Evolutionary conservation across 1,284 basidiomycete species (phyloP), one percentile per base, ranked within the genome.

Genomic region (Sporisorium reilianum): DNA sequence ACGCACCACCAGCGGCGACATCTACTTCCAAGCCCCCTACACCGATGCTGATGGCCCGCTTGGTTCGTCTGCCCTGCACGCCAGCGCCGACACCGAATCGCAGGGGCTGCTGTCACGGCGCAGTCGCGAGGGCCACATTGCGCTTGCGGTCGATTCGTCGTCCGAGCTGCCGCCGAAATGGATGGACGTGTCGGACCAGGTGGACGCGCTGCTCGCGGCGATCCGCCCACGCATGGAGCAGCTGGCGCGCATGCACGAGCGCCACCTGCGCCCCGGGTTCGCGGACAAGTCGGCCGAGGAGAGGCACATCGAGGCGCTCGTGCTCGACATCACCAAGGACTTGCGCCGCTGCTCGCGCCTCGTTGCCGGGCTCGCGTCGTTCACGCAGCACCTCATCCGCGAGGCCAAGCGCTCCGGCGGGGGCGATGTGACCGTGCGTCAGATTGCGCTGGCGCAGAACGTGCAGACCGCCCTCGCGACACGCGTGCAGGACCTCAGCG

Each of bases 401-500:
- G 64, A 77, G n/a, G 56, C 86, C 67, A 85, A 87, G 82, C 75
- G 64, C 2, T 34, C 52, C 0, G 18, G 50, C 3, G 6, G 22
- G 26, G 2, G n/a, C 14, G 14, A 18, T 72, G n/a, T 75, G 42
- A 77, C 77, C 68, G 25, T 80, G 81, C 58, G 64, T 14, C 70
- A 84, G 49, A 64, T 76, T 25, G 61, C 69, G 41, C 88, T 92
- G 55, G 91, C 94, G 1, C 92, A 93, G 86, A 99, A 99, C 83
- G 94, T 97, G n/a, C 96, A 99, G 85, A 91, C 95, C 32, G 95
- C 92, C 12, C 89, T 99, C 40, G 97, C 97, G 22, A 94, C 93
- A 25, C 93, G 94, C 83, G 90, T 98, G 11, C 97, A 99, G 87
- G 93, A 95, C 78, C 88, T 95, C 52, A 95, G 93, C 79, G 92